Base-by-base conservation (phyloP, 768 basidiomycete genomes). In the Phallus indusiatus region DNA sequence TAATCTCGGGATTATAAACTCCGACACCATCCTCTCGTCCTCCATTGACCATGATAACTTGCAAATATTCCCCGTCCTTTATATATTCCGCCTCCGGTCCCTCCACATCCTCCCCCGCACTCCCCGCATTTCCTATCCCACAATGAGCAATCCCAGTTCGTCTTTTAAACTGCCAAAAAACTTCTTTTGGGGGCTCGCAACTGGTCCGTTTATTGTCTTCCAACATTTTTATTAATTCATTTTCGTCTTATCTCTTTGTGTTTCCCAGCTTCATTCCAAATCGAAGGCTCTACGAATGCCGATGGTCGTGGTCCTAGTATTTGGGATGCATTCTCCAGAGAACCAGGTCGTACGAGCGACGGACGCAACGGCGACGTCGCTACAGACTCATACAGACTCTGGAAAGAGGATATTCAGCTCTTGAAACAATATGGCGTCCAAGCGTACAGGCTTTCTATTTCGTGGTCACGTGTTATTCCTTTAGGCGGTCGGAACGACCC, bases 391-490 rank as follows among this genome's bases (percentile, higher is more conserved):
- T 85, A 86, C 72, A 11, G 74, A 55, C 73, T 80, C 61, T 89
- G 84, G 83, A 78, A 78, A 60, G 80, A 85, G 62, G 86, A 88
- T 67, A 69, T 86, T 37, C 78, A 77, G 35, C 73, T 89, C 46
- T 74, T 90, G 63, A 76, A 74, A 22, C 64, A 75, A 36, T 85
- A 87, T 62, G 84, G 85, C 35, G 82, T 84, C 52, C 86, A 84
- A 64, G 72, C 84, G 1, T 90, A 89, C 72, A 80, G 87, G 20
- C 89, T 90, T 72, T 88, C 85, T 4, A 74, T 90, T 56, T 76
- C 86, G 7, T 89, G 86, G 89, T 79, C 84, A 11, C 78, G 88
- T 24, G 78, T 89, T 63, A 85, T 89, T 60, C 88, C 87, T 22
- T 74, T 82, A 17, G 86, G 85, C 20, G 87, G 88, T 18, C 78